phyloP scores from a whole-genome alignment of 2,329 filamentous ascomycete genomes.

The Pseudogymnoascus sp. region DNA sequence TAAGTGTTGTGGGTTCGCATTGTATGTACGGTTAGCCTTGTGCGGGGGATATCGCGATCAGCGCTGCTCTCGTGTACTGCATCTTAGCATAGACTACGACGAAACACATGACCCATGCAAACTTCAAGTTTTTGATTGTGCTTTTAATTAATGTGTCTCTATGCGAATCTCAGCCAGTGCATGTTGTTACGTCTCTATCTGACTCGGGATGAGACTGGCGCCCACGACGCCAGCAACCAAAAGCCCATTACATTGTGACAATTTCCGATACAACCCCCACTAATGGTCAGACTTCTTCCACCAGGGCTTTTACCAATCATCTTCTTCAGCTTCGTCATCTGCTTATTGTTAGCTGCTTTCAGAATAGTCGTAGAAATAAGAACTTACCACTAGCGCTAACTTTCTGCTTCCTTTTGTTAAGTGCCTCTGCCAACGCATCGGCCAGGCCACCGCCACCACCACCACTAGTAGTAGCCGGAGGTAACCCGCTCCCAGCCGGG shows the following conservation, averaged over 20 bases:
- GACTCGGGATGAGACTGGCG: background rate
- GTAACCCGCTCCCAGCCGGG: conserved; percentile 43
- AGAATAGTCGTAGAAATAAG: conserved; percentile 12
- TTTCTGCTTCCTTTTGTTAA: conserved; percentile 83
- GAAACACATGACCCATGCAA: conserved; percentile 5
- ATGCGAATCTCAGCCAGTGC: conserved; percentile 2
- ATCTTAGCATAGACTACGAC: conserved; percentile 10
- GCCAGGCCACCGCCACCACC: conserved; percentile 62
- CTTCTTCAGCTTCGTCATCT: conserved; percentile 74
- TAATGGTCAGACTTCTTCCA: background rate
- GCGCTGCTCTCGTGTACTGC: conserved; percentile 2
- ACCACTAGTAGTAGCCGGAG: conserved; percentile 46
- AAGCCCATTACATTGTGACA: background rate
- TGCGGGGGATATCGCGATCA: background rate
- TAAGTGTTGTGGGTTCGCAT: background rate
- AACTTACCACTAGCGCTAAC: conserved; percentile 89
- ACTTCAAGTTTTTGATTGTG: background rate
- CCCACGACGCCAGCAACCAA: background rate
- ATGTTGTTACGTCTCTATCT: background rate
- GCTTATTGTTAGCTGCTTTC: conserved; percentile 21
- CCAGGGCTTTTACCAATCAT: conserved; percentile 54
- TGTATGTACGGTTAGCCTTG: background rate
- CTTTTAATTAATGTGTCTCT: conserved; percentile 8
- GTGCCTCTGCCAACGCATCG: conserved; percentile 69
- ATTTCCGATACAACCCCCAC: background rate